These are phyloP conservation scores for Claviceps quebecensis DNA, from an alignment of 2,329 filamentous ascomycete species.

Conservation along the genomic window DNA sequence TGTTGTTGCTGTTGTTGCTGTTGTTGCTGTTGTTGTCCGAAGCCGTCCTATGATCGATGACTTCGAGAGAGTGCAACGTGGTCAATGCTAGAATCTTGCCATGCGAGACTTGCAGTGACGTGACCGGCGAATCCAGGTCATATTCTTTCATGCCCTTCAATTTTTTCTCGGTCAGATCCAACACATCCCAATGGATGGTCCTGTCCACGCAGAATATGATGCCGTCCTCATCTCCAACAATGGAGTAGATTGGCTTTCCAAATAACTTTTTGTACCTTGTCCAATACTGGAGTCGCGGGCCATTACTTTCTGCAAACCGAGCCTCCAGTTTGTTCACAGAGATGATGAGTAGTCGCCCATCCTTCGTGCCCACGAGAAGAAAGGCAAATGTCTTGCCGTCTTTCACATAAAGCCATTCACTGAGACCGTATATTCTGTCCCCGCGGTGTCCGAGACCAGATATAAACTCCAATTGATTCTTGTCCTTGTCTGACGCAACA, in stretches of 20 bases:
- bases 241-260: slow-evolving; percentile 37
- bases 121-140: slow-evolving; percentile 38
- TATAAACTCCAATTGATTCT: slow-evolving; percentile 31
- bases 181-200: slow-evolving; percentile 40
- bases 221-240: slow-evolving; percentile 39
- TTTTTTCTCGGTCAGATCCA: slow-evolving; percentile 37
- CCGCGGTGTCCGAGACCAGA: slow-evolving; percentile 40
- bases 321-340: slow-evolving; percentile 24
- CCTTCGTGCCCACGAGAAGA: slow-evolving; percentile 44
- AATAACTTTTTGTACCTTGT: slow-evolving; percentile 35
- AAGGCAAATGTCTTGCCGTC: slow-evolving; percentile 46
- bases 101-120: slow-evolving; percentile 31
- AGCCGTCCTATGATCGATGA: slow-evolving; percentile 34
- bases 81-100: slow-evolving; percentile 39
- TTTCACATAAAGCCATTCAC: slow-evolving; percentile 49
- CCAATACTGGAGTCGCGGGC: slow-evolving; percentile 31
- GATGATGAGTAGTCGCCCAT: slow-evolving; percentile 42
- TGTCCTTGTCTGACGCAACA: slow-evolving; percentile 26
- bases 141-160: slow-evolving; percentile 33
- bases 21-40: slow-evolving; percentile 11
- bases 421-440: slow-evolving; percentile 45
- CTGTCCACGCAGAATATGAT: slow-evolving; percentile 42
- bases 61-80: slow-evolving; percentile 37
- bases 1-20: too few species aligned
- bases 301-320: slow-evolving; percentile 7